Evolutionary conservation across 257 asterid species (phyloP), one percentile per base, ranked within the genome.

Genomic region (Galeopsis tetrahit): DNA sequence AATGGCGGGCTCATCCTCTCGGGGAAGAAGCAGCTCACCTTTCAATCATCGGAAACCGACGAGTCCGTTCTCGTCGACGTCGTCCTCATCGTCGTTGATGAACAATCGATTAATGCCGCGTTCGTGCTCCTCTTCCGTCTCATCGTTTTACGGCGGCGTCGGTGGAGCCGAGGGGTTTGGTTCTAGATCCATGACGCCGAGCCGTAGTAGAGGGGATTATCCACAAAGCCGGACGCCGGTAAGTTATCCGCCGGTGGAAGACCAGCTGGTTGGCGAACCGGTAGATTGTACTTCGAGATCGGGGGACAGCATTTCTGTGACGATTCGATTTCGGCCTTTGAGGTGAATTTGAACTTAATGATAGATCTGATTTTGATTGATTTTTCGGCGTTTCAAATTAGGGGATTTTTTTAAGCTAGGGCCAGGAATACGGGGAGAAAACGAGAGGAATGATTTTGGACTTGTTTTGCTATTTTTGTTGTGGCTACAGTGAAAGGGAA

Each of bases 271-370:
- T 61, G 83, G 75, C 7, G 98, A 91, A 74, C 91, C 85, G 5
- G 74, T 77, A 14, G 96, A 85, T 49, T 72, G 55, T 75, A 63
- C 81, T n/a, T 76, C 99, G 72, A 73, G 90, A 90, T 86, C 97
- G 82, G 95, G 84, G 77, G 99, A 95, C 66, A 90, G 97, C 75
- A 92, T 95, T 75, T 88, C 98, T 4, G 99, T 92, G 48, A 95
- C 99, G 10, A 88, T 95, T 85, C 79, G 99, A 36, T 95, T 95
- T 84, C 90, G 99, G 62, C 99, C 98, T 15, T 1, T 95, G 89
- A 95, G 96, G 99, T 95, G 89, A 82, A 70, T 35, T 69, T 71
- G 71, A 44, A 75, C 67, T 67, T 39, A 67, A 44, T 60, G 44
- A 46, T 73, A 75, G 92, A 86, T 95, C 97, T 86, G 84, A 74